These are phyloP conservation scores for Penicillium sp. DNA, from an alignment of 2,329 filamentous ascomycete species.

Conservation along the genomic window DNA sequence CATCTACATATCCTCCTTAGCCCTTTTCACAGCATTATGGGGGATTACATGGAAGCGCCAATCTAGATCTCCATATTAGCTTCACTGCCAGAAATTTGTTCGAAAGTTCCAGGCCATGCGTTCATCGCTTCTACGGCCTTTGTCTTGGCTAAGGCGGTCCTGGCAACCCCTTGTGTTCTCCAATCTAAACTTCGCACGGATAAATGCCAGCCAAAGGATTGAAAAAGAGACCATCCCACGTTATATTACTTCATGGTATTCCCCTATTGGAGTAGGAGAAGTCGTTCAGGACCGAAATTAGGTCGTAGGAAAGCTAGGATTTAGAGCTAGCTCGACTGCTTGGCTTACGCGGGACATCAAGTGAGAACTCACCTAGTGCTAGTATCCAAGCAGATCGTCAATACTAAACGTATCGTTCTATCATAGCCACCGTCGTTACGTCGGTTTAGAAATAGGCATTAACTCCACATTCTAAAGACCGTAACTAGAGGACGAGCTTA, in stretches of 20 bases:
- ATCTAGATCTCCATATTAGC: too few species aligned
- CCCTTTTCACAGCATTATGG: too few species aligned
- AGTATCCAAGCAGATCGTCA: too few species aligned
- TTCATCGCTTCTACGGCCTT: background rate
- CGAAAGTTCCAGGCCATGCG: too few species aligned
- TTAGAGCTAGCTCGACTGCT: constrained; percentile 35
- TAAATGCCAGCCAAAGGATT: constrained; percentile 26
- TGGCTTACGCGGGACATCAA: constrained; percentile 40
- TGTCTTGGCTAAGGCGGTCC: background rate
- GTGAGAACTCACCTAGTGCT: constrained; percentile 14
- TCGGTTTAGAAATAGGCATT: constrained; percentile 33
- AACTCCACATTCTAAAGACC: constrained; percentile 29
- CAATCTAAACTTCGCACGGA: constrained; percentile 28
- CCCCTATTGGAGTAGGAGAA: constrained; percentile 33
- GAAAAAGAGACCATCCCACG: constrained; percentile 35
- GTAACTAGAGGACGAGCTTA: constrained; percentile 40
- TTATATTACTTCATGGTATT: constrained; percentile 28
- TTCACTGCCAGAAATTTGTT: too few species aligned
- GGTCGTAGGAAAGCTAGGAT: constrained; percentile 40
- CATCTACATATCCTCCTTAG: too few species aligned
- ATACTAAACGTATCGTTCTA: background rate
- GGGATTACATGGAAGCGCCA: too few species aligned
- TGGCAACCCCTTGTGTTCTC: constrained; percentile 37
- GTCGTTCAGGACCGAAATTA: constrained; percentile 32
- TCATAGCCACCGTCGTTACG: constrained; percentile 30